phyloP scores from a whole-genome alignment of 352 stramenopile species.

The Lagenidium giganteum region DNA sequence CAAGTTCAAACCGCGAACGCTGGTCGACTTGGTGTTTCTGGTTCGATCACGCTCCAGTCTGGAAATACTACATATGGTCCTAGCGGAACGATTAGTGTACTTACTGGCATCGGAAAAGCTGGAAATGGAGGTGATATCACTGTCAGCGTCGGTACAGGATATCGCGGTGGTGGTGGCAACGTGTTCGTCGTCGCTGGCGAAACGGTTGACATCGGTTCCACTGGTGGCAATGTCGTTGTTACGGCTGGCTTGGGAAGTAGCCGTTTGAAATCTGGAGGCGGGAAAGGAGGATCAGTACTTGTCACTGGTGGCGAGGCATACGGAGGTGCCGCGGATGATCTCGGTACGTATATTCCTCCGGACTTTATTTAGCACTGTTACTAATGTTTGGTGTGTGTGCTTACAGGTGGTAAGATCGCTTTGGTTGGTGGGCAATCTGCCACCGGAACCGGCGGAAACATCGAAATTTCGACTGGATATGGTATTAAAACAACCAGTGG shows the following conservation, averaged over 20 bases:
- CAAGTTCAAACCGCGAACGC: constrained; percentile 56
- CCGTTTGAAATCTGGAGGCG: constrained; percentile 32
- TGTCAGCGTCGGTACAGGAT: constrained; percentile 75
- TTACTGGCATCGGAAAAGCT: constrained; percentile 67
- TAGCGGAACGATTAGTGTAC: constrained; percentile 70
- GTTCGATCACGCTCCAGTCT: constrained; percentile 61
- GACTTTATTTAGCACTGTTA: too few relatives aligned
- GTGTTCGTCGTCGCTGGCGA: constrained; percentile 66
- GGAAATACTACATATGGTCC: constrained; percentile 58
- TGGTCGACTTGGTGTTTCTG: constrained; percentile 76
- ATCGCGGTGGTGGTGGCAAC: constrained; percentile 78
- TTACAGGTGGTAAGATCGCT: constrained; percentile 32
- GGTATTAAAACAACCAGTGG: constrained; percentile 46
- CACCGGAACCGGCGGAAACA: constrained; percentile 40
- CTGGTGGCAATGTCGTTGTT: constrained; percentile 47
- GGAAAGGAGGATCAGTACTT: constrained; percentile 51
- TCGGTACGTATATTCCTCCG: too few relatives aligned
- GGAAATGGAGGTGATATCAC: constrained; percentile 75
- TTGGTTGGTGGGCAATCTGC: constrained; percentile 39
- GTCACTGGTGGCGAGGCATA: constrained; percentile 50
- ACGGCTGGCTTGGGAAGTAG: constrained; percentile 41
- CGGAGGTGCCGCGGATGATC: constrained; percentile 33
- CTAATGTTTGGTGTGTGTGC: neutral
- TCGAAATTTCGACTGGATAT: constrained; percentile 38
- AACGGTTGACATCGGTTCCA: constrained; percentile 30